phyloP scores from a whole-genome alignment of 768 basidiomycete species.

The Hirschioporus abietinus region DNA sequence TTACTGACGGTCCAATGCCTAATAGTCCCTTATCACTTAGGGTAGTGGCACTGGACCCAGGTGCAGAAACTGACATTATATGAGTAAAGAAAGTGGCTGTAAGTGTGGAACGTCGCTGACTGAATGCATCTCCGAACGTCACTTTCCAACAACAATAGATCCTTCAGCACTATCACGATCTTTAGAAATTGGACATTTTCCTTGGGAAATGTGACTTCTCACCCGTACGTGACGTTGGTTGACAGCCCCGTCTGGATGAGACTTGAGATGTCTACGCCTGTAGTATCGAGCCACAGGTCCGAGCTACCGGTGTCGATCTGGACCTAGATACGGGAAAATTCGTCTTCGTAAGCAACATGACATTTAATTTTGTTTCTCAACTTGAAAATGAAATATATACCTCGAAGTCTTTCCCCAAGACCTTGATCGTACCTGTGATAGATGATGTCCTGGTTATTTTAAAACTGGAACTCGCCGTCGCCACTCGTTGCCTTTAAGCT shows the following conservation, averaged over 20 bases:
- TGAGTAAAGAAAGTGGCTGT: not conserved
- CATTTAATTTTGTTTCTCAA: no score
- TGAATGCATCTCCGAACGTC: not conserved
- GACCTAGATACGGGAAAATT: constrained; percentile 23
- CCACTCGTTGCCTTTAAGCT: not conserved
- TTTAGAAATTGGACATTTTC: not conserved
- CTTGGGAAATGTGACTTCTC: not conserved
- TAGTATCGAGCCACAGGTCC: constrained; percentile 47
- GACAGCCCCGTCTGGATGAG: not conserved
- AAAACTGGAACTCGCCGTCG: not conserved
- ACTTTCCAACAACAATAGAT: not conserved
- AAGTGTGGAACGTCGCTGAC: not conserved
- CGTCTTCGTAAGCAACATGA: not conserved
- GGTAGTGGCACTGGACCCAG: not conserved
- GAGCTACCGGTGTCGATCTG: constrained; percentile 67
- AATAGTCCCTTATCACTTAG: not conserved
- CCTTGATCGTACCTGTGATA: not conserved
- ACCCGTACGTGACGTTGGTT: not conserved
- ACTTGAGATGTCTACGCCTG: not conserved
- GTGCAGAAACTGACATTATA: not conserved
- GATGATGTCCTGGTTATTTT: not conserved
- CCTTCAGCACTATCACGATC: not conserved
- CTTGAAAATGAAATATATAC: not conserved
- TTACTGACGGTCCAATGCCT: not conserved
- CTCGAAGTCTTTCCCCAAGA: not conserved